phyloP scores from a whole-genome alignment of 768 basidiomycete genomes.

The Candolleomyces aberdarensis region DNA sequence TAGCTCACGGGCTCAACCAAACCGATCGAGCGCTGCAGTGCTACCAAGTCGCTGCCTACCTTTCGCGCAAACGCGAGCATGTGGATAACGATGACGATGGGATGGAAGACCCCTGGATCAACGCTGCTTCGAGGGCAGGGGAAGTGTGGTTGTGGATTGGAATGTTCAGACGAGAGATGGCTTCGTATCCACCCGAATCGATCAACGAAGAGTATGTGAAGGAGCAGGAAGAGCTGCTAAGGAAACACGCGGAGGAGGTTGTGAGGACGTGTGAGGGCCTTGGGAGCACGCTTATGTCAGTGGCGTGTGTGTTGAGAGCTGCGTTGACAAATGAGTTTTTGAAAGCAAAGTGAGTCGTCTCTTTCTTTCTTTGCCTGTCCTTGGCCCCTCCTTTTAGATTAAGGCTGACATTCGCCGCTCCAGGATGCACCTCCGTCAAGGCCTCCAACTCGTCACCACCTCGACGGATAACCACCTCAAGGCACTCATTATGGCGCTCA shows the following conservation, averaged over 20 bases:
- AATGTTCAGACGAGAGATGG: constrained; percentile 9
- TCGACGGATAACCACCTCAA: constrained; percentile 73
- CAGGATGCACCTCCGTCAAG: constrained; percentile 58
- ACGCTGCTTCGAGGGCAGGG: constrained; percentile 35
- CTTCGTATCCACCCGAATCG: background rate
- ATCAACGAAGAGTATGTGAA: constrained; percentile 5
- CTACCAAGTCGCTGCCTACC: constrained; percentile 58
- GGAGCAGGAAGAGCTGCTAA: constrained; percentile 22
- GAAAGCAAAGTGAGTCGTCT: constrained; percentile 52
- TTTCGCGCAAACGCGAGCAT: constrained; percentile 25
- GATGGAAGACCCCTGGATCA: constrained; percentile 54
- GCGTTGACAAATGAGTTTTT: constrained; percentile 54
- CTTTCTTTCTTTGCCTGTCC: constrained; percentile 3
- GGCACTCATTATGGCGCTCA: constrained; percentile 63
- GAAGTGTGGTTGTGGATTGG: constrained; percentile 33
- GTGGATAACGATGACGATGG: constrained; percentile 36
- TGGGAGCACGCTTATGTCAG: constrained; percentile 52
- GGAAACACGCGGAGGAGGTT: constrained; percentile 32
- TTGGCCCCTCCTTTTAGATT: constrained; percentile 4
- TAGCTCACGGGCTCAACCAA: constrained; percentile 64
- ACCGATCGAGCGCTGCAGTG: constrained; percentile 52
- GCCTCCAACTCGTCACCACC: constrained; percentile 53
- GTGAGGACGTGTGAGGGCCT: constrained; percentile 43
- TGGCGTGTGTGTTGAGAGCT: constrained; percentile 52
- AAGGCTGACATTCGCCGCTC: background rate